Base-by-base conservation (phyloP, 805 yeast genomes). In the Scheffersomyces amazonensis region DNA sequence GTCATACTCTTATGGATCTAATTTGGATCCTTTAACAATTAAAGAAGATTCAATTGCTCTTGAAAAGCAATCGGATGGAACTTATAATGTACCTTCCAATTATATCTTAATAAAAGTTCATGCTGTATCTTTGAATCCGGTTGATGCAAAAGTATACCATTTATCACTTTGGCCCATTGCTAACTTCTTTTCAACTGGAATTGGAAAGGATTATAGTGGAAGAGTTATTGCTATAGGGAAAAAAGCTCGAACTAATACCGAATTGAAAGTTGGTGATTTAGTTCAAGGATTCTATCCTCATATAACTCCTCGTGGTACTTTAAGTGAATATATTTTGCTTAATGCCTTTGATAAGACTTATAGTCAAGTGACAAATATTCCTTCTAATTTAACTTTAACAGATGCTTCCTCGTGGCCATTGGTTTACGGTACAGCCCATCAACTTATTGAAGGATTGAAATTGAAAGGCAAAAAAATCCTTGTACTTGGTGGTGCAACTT, bases 401-500 rank as follows among this genome's bases (percentile, higher is more conserved):
- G 75, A 80, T 48, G 87, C 90, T 34, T 83, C 85, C 2, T 74
- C 87, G 1, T 73, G 76, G 60, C 84, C 87, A 0, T 59, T 82
- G 46, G 81, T 78, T 0, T 77, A 73, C 46, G 77, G 79, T 15
- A 27, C 30, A 13, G 90, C 91, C 0, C 69, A 52, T 46, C 54
- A 64, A 34, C 52, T 69, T 35, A 54, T 73, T 21, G 52, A 54
- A 7, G 36, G 50, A 19, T 53, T 54, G 3, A 65, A 59, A 23
- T 60, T 75, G 16, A 65, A 62, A 27, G 64, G 66, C 9, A 64
- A 78, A 4, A 73, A 69, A 41, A 75, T 83, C 3, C 65, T 85
- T 34, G 71, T 87, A 16, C 63, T 84, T 33, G 96, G 96, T 27
- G 91, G 84, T 18, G 81, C 85, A 7, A 80, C 95, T 1, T 62